These are phyloP conservation scores for Phytophthora syringae DNA, from an alignment of 352 stramenopile species.

Conservation along the genomic window DNA sequence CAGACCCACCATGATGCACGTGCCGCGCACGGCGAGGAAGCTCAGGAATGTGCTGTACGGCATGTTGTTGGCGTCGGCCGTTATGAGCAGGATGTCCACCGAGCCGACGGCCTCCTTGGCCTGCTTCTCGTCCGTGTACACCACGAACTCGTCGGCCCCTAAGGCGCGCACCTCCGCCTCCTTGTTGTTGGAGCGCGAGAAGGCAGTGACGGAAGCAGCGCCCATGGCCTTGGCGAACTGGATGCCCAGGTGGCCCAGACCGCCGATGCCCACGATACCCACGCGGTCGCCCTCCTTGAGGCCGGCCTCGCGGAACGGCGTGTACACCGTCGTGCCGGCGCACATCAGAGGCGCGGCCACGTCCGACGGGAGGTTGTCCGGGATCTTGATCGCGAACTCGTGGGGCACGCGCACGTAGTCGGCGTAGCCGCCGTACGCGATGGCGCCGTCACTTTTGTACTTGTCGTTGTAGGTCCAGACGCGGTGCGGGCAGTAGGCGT, in stretches of 20 bases:
- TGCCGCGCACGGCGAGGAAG: conserved; percentile 61
- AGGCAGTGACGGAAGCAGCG: conserved; percentile 54
- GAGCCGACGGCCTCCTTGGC: conserved; percentile 26
- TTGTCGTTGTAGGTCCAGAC: conserved; percentile 61
- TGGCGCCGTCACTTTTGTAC: conserved; percentile 49
- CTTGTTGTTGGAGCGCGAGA: conserved; percentile 73
- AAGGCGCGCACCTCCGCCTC: conserved; percentile 54
- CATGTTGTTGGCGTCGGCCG: conserved; percentile 62
- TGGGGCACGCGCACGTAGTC: conserved; percentile 68
- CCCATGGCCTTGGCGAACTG: conserved; percentile 82
- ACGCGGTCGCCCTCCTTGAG: conserved; percentile 62
- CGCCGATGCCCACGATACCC: conserved; percentile 80
- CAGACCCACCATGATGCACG: conserved; percentile 68
- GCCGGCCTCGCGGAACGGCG: conserved; percentile 61
- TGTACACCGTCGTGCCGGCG: conserved; percentile 85
- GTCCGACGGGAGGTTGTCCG: conserved; percentile 64
- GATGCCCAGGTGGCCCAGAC: conserved; percentile 85
- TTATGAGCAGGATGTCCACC: conserved; percentile 82
- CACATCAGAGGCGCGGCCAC: conserved; percentile 77
- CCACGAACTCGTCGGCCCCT: conserved; percentile 69
- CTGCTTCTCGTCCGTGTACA: conserved; percentile 54
- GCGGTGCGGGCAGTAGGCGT: conserved; percentile 70
- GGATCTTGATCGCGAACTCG: conserved; percentile 78
- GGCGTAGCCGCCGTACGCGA: conserved; percentile 68
- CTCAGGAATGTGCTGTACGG: conserved; percentile 54